Conservation (phyloP, 208 protist species). For the Acanthamoeba rhysodes region DNA sequence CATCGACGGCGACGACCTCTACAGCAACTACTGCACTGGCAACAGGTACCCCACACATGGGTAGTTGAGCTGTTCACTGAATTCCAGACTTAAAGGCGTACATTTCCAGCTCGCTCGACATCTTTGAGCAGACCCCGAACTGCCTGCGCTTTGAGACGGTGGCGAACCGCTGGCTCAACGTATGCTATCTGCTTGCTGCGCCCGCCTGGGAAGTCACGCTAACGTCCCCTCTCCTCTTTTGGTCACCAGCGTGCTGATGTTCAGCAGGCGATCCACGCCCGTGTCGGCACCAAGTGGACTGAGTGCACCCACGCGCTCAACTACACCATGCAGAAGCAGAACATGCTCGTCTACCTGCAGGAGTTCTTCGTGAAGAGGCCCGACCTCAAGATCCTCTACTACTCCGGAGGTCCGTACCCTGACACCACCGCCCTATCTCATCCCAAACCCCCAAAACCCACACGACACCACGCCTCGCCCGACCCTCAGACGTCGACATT, state of each 20-base stretch:
- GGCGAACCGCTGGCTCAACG: conserved; percentile 55
- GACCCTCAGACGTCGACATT: conserved; percentile 36
- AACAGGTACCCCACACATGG: neutral
- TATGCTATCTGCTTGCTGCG: neutral
- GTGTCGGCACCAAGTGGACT: neutral
- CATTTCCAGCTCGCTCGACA: neutral
- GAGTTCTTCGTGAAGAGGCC: conserved; percentile 35
- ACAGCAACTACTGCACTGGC: conserved; percentile 17
- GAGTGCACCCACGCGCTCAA: neutral
- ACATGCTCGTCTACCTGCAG: conserved; percentile 51
- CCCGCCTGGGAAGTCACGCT: too few species aligned
- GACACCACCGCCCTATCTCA: neutral
- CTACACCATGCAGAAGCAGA: conserved; percentile 43
- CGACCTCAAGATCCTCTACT: conserved; percentile 60
- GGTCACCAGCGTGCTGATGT: conserved; percentile 79
- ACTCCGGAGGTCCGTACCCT: conserved; percentile 1
- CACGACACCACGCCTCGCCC: neutral
- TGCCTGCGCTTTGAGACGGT: neutral
- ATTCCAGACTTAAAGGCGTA: neutral
- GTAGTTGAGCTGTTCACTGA: neutral
- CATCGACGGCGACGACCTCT: conserved; percentile 55
- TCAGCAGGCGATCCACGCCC: conserved; percentile 86
- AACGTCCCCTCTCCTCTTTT: neutral
- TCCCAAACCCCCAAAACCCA: too few species aligned
- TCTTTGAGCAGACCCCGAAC: neutral